Base-by-base conservation (phyloP, 2,329 filamentous ascomycete genomes). In the Trichothecium roseum region DNA sequence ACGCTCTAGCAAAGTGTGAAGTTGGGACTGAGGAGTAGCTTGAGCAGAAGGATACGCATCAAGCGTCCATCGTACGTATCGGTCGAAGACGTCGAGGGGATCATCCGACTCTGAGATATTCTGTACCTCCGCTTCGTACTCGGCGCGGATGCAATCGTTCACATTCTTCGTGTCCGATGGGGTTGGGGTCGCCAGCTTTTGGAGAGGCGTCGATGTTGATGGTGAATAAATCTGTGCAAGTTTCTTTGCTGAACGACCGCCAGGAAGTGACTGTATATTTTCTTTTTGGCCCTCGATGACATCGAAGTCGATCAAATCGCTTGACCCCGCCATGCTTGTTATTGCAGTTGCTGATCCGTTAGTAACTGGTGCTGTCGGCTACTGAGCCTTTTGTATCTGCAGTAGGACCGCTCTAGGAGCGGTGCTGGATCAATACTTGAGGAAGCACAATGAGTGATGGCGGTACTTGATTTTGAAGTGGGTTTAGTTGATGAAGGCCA, bases 251-350 rank as follows among this genome's bases (percentile, higher is more conserved):
- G 89, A 96, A 45, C 91, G 68, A 16, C 73, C 91, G 42, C 85
- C 83, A 13, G 89, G 88, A 10, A 98, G 72, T 16, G 87, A 80
- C 59, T 95, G 88, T 38, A 98, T 95, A 60, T 98, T 98, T 64
- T 98, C 91, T 63, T 98, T 98, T 50, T 95, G 88, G 32, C 75
- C 77, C 63, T 98, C 91, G 61, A 98, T 95, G 43, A 95, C 74
- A 50, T 94, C 84, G 64, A 98, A 96, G 63, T 78, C 64, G 53
- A 81, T 75, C 28, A 76, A 58, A 46, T 80, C 73, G 40, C 62
- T 59, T 41, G 62, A 57, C 27, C 48, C 46, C 43, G 64, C 62
- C 63, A 77, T 76, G 49, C 50, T 59, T 44, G 36, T 39, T 53
- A 14, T 16, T 16, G 15, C 15, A 15, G 12, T 31, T 10, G 20